phyloP scores from a whole-genome alignment of 768 basidiomycete species.

The Amanita rimosa region DNA sequence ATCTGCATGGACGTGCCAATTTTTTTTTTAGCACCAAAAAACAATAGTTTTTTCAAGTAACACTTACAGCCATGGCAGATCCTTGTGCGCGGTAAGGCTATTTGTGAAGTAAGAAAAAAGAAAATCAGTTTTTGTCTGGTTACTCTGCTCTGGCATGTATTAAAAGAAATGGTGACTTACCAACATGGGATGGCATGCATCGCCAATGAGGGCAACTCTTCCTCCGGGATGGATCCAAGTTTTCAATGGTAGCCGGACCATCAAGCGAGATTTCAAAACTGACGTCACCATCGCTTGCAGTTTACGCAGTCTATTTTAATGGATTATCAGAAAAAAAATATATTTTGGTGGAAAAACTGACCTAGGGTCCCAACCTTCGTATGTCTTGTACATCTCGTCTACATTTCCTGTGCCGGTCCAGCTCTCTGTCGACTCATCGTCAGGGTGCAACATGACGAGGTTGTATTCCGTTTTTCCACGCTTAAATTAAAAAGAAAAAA shows the following conservation, averaged over 20 bases:
- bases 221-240: constrained; percentile 37
- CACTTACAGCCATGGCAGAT: constrained; percentile 36
- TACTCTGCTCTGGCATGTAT: no score
- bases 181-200: constrained; percentile 49
- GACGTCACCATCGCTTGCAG: constrained; percentile 32
- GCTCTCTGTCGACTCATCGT: constrained; percentile 27
- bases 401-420: constrained; percentile 30
- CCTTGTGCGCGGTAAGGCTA: constrained; percentile 50
- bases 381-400: constrained; percentile 36
- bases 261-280: constrained; percentile 34
- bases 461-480: constrained; percentile 31
- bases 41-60: no score
- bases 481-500: no score
- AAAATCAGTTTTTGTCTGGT: background rate
- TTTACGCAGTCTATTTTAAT: constrained; percentile 28
- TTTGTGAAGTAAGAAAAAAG: background rate
- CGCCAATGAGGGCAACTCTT: constrained; percentile 36
- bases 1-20: no score
- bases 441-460: constrained; percentile 31
- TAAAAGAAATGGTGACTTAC: constrained; percentile 22
- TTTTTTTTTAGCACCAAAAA: no score
- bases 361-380: constrained; percentile 38
- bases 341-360: constrained; percentile 14
- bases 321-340: background rate
- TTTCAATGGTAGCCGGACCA: constrained; percentile 34